Percentiles rank a stretch among this genome's conserved stretches.
Conservation (phyloP, 1,284 basidiomycete genomes). For the Naganishia sp. region DNA sequence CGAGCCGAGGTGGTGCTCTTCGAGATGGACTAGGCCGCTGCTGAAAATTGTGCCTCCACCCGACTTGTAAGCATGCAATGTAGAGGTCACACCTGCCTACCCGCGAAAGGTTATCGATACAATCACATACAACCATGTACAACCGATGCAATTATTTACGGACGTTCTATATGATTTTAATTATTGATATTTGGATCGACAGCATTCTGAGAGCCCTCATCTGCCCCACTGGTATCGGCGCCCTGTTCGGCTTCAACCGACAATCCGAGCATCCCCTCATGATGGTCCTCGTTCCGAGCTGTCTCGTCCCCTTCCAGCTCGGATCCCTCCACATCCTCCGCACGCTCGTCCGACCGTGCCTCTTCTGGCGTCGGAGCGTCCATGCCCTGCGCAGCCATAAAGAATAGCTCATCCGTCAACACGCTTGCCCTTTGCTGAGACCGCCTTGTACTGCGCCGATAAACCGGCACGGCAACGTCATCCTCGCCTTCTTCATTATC, state of each 20-base stretch:
- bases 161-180: too few relatives aligned
- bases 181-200: too few relatives aligned
- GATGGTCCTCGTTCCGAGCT: neutral
- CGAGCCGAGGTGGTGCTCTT: constrained; percentile 71
- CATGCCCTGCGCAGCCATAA: constrained; percentile 24
- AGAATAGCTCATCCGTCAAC: constrained; percentile 25
- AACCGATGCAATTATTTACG: too few relatives aligned
- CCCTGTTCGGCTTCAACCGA: constrained; percentile 1
- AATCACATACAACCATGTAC: too few relatives aligned
- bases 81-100: neutral
- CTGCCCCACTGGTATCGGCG: neutral
- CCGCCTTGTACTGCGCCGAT: constrained; percentile 16
- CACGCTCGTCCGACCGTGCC: neutral
- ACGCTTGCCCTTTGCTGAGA: constrained; percentile 4
- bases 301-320: neutral
- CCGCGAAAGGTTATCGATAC: too few relatives aligned
- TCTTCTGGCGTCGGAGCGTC: constrained; percentile 2
- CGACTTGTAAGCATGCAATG: neutral
- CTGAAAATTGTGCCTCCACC: neutral
- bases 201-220: too few relatives aligned
- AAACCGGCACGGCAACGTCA: constrained; percentile 4
- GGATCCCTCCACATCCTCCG: neutral
- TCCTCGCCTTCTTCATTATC: constrained; percentile 1
- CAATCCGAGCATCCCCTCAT: constrained; percentile 10
- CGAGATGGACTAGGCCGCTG: constrained; percentile 58